Evolutionary conservation across 148 eudicot genomes (phyloP).

Genomic region (Pharnaceum exiguum): DNA sequence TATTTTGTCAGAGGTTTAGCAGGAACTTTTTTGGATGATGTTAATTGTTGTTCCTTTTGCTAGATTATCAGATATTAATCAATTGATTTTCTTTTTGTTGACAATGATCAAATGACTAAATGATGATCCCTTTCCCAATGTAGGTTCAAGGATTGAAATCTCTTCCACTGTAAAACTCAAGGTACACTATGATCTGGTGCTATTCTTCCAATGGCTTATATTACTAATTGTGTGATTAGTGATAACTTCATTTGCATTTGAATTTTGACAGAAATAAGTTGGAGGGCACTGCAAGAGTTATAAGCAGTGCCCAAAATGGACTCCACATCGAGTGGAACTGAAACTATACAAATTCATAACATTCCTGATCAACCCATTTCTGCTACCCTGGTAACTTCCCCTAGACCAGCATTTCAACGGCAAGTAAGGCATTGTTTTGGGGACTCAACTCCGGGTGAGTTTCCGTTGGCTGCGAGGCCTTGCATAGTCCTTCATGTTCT

Average conservation of each 20-base stretch:
- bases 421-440: slow-evolving; percentile 84
- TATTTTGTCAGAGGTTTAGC: too few species aligned
- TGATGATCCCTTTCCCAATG: slow-evolving; percentile 23
- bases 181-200: slow-evolving; percentile 25
- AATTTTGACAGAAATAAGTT: slow-evolving; percentile 1
- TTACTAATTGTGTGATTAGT: slow-evolving; percentile 8
- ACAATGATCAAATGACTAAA: slow-evolving; percentile 1
- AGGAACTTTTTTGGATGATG: too few species aligned
- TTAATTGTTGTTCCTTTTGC: too few species aligned
- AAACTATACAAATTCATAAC: slow-evolving; percentile 58
- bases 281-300: slow-evolving; percentile 56
- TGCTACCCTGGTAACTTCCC: slow-evolving; percentile 38
- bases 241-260: slow-evolving; percentile 5
- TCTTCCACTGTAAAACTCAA: slow-evolving; percentile 24
- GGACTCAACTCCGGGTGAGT: slow-evolving; percentile 70
- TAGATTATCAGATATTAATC: too few species aligned
- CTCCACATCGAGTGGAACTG: slow-evolving; percentile 66
- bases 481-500: slow-evolving; percentile 85
- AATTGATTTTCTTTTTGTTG: not conserved
- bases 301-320: slow-evolving; percentile 81
- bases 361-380: slow-evolving; percentile 69
- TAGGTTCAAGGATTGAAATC: slow-evolving; percentile 37
- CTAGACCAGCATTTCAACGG: slow-evolving; percentile 45
- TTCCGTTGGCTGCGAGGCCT: slow-evolving; percentile 80
- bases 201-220: not conserved